These are phyloP conservation scores for Hura crepitans DNA, from an alignment of 441 rosid species.

Conservation along the genomic window DNA sequence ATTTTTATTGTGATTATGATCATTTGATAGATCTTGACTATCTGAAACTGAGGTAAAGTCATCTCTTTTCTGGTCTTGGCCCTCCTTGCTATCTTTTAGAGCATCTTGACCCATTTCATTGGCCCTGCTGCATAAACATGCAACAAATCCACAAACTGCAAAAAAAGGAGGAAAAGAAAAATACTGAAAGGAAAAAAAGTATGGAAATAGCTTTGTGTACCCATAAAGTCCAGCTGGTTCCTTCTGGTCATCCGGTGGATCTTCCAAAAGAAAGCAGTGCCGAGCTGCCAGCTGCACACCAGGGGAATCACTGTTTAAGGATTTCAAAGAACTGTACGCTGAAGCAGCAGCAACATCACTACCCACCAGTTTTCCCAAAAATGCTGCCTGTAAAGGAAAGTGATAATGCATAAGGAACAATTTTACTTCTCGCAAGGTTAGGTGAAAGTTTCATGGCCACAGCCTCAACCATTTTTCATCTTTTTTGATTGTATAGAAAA, in stretches of 20 bases:
- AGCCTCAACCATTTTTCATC: neutral
- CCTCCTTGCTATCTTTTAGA: constrained; percentile 41
- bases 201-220: constrained; percentile 34
- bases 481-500: neutral
- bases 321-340: constrained; percentile 61
- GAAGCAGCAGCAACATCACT: constrained; percentile 72
- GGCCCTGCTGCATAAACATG: constrained; percentile 55
- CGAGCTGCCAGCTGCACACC: constrained; percentile 68
- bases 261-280: constrained; percentile 89
- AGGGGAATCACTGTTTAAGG: constrained; percentile 48
- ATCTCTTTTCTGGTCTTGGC: constrained; percentile 29
- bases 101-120: constrained; percentile 40
- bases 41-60: constrained; percentile 26
- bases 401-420: neutral
- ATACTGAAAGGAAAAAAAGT: constrained; percentile 9
- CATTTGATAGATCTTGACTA: constrained; percentile 33
- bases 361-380: constrained; percentile 59
- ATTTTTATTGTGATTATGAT: constrained; percentile 31
- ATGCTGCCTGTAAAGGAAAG: constrained; percentile 58
- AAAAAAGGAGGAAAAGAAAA: neutral
- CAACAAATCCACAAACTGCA: constrained; percentile 25
- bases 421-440: neutral
- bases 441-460: neutral
- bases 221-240: constrained; percentile 46
- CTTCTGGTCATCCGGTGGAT: constrained; percentile 66